A percentile compares a stretch with the other conserved stretches of the same genome.
These are phyloP conservation scores for Paraphoma sp. DNA, from an alignment of 2,329 filamentous ascomycete genomes.

Conservation along the genomic window DNA sequence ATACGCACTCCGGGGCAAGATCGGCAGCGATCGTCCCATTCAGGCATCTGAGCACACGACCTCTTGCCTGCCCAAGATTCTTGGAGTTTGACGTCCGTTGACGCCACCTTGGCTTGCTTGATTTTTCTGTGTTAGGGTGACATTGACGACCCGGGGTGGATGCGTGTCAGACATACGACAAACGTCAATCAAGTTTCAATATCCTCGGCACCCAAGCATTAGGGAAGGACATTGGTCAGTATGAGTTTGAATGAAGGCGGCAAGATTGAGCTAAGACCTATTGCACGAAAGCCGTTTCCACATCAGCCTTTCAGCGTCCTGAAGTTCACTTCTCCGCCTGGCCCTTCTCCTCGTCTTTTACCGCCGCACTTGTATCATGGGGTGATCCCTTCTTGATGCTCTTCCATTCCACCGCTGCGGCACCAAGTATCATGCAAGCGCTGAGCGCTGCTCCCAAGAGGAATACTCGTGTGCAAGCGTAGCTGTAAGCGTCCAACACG, in stretches of 20 bases:
- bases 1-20: neutral
- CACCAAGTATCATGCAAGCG: constrained; percentile 60
- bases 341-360: neutral
- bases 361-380: neutral
- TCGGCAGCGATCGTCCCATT: too few relatives aligned
- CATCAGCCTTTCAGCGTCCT: neutral
- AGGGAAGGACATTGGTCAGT: neutral
- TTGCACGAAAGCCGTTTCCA: neutral
- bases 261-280: too few relatives aligned
- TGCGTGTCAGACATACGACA: neutral
- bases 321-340: neutral
- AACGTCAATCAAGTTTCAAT: neutral
- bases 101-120: neutral
- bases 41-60: neutral
- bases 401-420: constrained; percentile 65
- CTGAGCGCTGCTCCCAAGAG: constrained; percentile 64
- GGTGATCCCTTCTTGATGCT: constrained; percentile 52
- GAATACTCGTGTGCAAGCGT: constrained; percentile 63
- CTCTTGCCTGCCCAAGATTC: neutral
- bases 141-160: neutral
- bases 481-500: constrained; percentile 69
- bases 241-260: too few relatives aligned
- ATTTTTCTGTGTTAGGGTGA: neutral
- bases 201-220: neutral
- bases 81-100: neutral